phyloP scores from a whole-genome alignment of 768 basidiomycete genomes.

The Gloeostereum incarnatum region DNA sequence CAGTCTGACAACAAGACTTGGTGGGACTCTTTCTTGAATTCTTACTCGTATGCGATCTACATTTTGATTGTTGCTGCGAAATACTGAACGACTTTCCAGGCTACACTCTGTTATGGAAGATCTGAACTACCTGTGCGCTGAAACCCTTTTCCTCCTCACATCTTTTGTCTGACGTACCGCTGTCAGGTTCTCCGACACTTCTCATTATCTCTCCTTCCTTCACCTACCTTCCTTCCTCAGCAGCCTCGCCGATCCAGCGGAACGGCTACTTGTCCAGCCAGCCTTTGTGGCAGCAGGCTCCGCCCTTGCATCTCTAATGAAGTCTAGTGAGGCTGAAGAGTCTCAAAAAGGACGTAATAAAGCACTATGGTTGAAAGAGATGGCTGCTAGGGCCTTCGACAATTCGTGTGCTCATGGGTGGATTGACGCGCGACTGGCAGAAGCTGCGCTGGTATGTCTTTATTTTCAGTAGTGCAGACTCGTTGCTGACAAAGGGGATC shows the following conservation, averaged over 20 bases:
- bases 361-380: constrained; percentile 48
- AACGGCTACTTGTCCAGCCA: constrained; percentile 54
- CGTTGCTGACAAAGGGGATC: background rate
- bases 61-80: no score
- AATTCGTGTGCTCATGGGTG: constrained; percentile 38
- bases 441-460: constrained; percentile 56
- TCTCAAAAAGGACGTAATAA: constrained; percentile 42
- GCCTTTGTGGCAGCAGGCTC: constrained; percentile 59
- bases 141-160: no score
- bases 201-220: constrained; percentile 63
- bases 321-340: constrained; percentile 58
- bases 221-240: constrained; percentile 46
- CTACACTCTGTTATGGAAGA: constrained; percentile 8
- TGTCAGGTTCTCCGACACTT: constrained; percentile 53
- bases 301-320: constrained; percentile 64
- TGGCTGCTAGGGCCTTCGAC: constrained; percentile 46
- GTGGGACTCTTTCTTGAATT: no score
- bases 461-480: background rate
- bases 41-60: no score
- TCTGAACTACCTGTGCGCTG: background rate
- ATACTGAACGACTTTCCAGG: no score
- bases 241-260: constrained; percentile 40
- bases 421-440: constrained; percentile 58
- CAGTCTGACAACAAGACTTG: no score
- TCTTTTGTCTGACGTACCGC: background rate